These are phyloP conservation scores for Warburgia ugandensis DNA, from an alignment of 164 flowering plant species.

Conservation along the genomic window DNA sequence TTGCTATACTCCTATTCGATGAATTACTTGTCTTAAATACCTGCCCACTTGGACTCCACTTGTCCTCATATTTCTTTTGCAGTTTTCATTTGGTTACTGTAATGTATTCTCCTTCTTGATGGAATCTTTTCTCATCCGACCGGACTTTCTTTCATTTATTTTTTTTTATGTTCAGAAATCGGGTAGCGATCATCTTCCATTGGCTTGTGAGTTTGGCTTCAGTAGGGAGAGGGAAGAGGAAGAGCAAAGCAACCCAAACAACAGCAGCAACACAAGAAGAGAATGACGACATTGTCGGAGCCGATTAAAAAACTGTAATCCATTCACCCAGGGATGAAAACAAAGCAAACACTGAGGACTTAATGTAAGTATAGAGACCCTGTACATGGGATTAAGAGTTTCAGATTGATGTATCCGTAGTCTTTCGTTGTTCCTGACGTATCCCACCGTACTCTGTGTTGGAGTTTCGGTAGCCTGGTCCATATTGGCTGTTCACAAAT, in stretches of 20 bases:
- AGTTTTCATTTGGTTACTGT: too few species aligned
- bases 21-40: too few species aligned
- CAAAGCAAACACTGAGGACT: not conserved
- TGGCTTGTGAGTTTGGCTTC: constrained; percentile 44
- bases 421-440: not conserved
- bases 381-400: not conserved
- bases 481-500: constrained; percentile 24
- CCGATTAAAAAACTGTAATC: not conserved
- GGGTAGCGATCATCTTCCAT: constrained; percentile 52
- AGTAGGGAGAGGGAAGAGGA: constrained; percentile 1
- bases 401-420: constrained; percentile 2
- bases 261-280: not conserved
- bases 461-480: constrained; percentile 23
- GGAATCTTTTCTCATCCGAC: too few species aligned
- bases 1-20: too few species aligned
- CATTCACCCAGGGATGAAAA: not conserved
- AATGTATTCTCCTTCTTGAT: too few species aligned
- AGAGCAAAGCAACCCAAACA: not conserved
- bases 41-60: too few species aligned
- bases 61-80: too few species aligned
- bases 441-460: constrained; percentile 5
- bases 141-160: too few species aligned
- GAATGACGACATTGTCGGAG: not conserved
- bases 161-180: constrained; percentile 22
- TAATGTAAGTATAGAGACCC: not conserved